A percentile compares a stretch with the other conserved stretches of the same genome.
These are phyloP conservation scores for Termitomyces titanicus DNA, from an alignment of 768 basidiomycete species.

Conservation along the genomic window DNA sequence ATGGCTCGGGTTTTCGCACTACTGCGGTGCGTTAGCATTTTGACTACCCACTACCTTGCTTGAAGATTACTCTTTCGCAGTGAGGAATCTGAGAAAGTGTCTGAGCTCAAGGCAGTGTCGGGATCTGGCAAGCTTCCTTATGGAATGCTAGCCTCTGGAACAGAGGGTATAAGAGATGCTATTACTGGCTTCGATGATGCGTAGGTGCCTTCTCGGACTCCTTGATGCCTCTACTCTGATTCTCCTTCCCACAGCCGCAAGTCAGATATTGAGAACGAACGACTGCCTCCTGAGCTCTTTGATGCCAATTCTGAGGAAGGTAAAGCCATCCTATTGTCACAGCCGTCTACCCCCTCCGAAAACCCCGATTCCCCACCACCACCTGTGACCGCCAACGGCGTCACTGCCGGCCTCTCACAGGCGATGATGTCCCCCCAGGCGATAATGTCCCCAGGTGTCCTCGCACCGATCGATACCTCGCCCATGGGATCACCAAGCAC, in stretches of 20 bases:
- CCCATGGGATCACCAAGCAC: slow-evolving; percentile 18
- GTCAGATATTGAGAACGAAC: slow-evolving; percentile 98
- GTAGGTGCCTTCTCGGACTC: slow-evolving; percentile 47
- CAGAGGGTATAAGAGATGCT: slow-evolving; percentile 93
- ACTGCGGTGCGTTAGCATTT: slow-evolving; percentile 64
- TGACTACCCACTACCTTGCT: not conserved
- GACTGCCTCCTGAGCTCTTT: slow-evolving; percentile 92
- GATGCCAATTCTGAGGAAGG: slow-evolving; percentile 76
- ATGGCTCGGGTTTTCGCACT: slow-evolving; percentile 97
- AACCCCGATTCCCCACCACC: slow-evolving; percentile 33
- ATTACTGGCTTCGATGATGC: slow-evolving; percentile 95
- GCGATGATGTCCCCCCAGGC: slow-evolving; percentile 31
- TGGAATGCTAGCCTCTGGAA: slow-evolving; percentile 80
- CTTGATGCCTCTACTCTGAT: not conserved
- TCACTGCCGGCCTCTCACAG: slow-evolving; percentile 40
- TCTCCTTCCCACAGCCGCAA: slow-evolving; percentile 59
- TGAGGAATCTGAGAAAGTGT: slow-evolving; percentile 97
- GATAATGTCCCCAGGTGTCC: slow-evolving; percentile 26
- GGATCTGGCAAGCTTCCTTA: slow-evolving; percentile 77
- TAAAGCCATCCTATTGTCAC: slow-evolving; percentile 50
- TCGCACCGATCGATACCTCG: slow-evolving; percentile 29
- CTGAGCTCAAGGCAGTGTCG: slow-evolving; percentile 90
- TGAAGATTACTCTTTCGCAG: slow-evolving; percentile 33
- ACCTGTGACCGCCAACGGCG: slow-evolving; percentile 43
- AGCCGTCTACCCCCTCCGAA: slow-evolving; percentile 58